Percentiles rank a stretch among this genome's conserved stretches.
These are phyloP conservation scores for Tulasnella sp. DNA, from an alignment of 768 basidiomycete species.

Conservation along the genomic window DNA sequence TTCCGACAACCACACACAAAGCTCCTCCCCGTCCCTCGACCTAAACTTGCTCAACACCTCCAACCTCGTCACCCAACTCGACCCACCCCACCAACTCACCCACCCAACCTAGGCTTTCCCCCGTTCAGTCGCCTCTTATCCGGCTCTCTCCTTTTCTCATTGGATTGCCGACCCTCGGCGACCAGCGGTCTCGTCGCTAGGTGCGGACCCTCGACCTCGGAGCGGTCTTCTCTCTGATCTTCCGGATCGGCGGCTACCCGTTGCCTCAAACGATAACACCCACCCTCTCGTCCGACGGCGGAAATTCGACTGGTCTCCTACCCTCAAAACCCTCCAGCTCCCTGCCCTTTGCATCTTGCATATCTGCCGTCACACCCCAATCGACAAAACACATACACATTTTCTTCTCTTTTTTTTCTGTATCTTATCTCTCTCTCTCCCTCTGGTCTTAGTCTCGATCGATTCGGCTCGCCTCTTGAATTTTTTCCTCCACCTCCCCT, in stretches of 20 bases:
- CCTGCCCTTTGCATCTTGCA: background rate
- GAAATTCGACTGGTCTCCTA: conserved; percentile 5
- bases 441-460: background rate
- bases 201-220: conserved; percentile 8
- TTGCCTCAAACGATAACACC: background rate
- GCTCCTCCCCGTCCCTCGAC: background rate
- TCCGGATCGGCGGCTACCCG: conserved; percentile 5
- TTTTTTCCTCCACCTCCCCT: background rate
- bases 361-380: background rate
- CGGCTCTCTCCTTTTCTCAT: background rate
- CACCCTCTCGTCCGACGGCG: conserved; percentile 2
- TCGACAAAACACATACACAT: background rate
- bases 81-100: too few relatives aligned
- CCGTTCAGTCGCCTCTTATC: background rate
- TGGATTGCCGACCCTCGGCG: conserved; percentile 4
- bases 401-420: background rate
- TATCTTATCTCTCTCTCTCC: conserved; percentile 5
- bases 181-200: conserved; percentile 4
- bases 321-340: background rate
- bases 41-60: background rate
- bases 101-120: background rate
- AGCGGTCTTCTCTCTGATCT: background rate
- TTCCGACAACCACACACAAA: background rate
- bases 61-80: background rate
- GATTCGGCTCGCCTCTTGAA: background rate